Evolutionary conservation across 805 yeast species (phyloP).

Genomic region (Vanderwaltozyma verrucispora): DNA sequence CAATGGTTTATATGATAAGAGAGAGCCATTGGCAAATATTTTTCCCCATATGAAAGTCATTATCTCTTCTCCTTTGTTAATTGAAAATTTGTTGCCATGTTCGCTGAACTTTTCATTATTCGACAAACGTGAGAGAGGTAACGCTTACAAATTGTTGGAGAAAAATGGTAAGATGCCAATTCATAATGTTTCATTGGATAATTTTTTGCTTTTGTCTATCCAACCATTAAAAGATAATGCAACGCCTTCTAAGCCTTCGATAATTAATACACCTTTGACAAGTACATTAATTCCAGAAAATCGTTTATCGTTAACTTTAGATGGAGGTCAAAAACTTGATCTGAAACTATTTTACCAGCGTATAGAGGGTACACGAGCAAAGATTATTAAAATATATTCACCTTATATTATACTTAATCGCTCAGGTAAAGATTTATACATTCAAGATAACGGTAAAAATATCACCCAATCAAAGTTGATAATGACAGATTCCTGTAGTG

Average conservation of each 20-base stretch:
- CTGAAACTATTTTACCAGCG: constrained; percentile 55
- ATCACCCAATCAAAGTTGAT: constrained; percentile 37
- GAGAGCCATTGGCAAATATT: constrained; percentile 61
- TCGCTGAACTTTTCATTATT: constrained; percentile 66
- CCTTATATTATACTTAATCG: constrained; percentile 80
- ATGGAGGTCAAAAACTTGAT: constrained; percentile 57
- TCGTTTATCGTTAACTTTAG: constrained; percentile 40
- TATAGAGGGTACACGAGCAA: constrained; percentile 39
- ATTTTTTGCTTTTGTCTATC: constrained; percentile 61
- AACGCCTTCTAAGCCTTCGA: constrained; percentile 29
- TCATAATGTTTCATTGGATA: constrained; percentile 69
- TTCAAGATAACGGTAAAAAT: constrained; percentile 48
- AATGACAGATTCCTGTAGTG: constrained; percentile 18
- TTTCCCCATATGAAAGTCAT: constrained; percentile 79
- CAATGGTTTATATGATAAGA: constrained; percentile 49
- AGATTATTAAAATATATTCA: constrained; percentile 60
- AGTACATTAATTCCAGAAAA: constrained; percentile 50
- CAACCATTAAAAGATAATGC: constrained; percentile 39
- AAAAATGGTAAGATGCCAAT: constrained; percentile 63
- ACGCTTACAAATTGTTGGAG: constrained; percentile 51
- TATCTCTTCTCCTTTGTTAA: constrained; percentile 74
- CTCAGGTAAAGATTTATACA: constrained; percentile 55
- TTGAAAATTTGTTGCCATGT: constrained; percentile 77
- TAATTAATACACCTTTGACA: constrained; percentile 39
- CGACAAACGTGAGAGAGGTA: constrained; percentile 60